These are phyloP conservation scores for Aspergillus saccharolyticus DNA, from an alignment of 495 filamentous ascomycete genomes.

Conservation along the genomic window DNA sequence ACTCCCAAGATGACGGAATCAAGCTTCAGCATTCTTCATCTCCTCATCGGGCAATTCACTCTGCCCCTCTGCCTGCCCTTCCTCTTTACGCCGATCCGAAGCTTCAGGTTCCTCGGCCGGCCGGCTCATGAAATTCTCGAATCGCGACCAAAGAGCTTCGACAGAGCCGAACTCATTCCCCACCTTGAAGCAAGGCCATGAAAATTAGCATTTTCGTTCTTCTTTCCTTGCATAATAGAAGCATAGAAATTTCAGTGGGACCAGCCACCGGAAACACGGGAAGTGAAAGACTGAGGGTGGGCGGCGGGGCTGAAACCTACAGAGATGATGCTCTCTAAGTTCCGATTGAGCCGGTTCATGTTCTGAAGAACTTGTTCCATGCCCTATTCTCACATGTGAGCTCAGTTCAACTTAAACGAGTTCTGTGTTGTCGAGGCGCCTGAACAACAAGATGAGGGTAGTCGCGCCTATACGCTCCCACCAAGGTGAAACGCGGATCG, in stretches of 20 bases:
- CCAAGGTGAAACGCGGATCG: background rate
- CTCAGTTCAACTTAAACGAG: background rate
- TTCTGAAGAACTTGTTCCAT: conserved; percentile 94
- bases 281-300: background rate
- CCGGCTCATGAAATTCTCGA: conserved; percentile 92
- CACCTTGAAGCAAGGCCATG: conserved; percentile 55
- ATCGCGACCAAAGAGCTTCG: conserved; percentile 93
- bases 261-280: no score
- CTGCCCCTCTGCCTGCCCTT: conserved; percentile 15
- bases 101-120: conserved; percentile 49
- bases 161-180: conserved; percentile 97
- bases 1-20: background rate
- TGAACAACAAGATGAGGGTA: no score
- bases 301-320: conserved; percentile 41
- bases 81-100: conserved; percentile 17
- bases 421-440: no score
- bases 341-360: conserved; percentile 91
- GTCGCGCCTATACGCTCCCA: no score
- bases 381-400: conserved; percentile 44
- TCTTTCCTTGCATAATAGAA: background rate
- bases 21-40: background rate
- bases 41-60: conserved; percentile 16
- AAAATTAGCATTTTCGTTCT: background rate
- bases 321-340: conserved; percentile 84
- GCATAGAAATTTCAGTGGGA: no score